Conservation (phyloP, 768 basidiomycete species). For the Tulasnella calospora region DNA sequence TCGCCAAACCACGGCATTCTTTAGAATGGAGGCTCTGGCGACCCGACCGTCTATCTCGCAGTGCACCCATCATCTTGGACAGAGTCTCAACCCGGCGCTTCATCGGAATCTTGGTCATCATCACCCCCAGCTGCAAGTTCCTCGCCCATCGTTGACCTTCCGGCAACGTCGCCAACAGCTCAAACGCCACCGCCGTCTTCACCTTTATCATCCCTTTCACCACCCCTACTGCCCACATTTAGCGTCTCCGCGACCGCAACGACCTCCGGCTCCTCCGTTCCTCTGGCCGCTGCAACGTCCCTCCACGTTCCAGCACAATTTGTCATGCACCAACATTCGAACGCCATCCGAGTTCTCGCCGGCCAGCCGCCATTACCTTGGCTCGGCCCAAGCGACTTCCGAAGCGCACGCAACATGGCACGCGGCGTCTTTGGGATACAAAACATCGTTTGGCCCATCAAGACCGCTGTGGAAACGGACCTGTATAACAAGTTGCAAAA, state of each 20-base stretch:
- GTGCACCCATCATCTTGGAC: slow-evolving; percentile 23
- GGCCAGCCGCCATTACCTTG: slow-evolving; percentile 13
- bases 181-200: not conserved
- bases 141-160: not conserved
- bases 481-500: not conserved
- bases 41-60: slow-evolving; percentile 18
- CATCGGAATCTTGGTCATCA: not conserved
- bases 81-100: not conserved
- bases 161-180: not conserved
- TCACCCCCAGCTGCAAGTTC: not conserved
- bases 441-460: slow-evolving; percentile 22
- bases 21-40: slow-evolving; percentile 2
- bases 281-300: not conserved
- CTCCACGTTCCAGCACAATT: slow-evolving; percentile 25
- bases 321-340: slow-evolving; percentile 26
- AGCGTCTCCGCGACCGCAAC: not conserved
- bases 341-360: slow-evolving; percentile 27
- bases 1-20: not conserved
- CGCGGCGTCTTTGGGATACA: slow-evolving; percentile 12
- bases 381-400: slow-evolving; percentile 26
- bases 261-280: not conserved
- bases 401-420: slow-evolving; percentile 17
- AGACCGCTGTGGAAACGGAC: slow-evolving; percentile 19
- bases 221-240: not conserved
- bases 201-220: not conserved